Base-by-base conservation (phyloP, 208 protist species). In the Crithidia expoeki region DNA sequence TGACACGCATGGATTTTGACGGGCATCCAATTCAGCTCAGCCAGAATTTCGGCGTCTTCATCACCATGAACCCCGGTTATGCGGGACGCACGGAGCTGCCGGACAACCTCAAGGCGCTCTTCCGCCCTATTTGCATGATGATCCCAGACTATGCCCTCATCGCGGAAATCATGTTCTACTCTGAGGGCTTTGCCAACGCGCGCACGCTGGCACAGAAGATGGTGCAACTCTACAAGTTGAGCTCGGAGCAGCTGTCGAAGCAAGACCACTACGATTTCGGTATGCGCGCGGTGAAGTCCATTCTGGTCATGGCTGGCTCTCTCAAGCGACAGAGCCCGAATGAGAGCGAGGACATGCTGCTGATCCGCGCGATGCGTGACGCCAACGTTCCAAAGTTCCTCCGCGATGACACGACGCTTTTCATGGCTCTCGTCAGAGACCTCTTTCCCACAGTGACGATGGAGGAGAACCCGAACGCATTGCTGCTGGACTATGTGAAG, bases 21-120 rank as follows among this genome's bases (percentile, higher is more conserved):
- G 98, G 97, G 27, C 89, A 96, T 61, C 83, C 86, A 27, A 98
- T 98, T 57, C 83, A 79, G 27, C 80, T 98, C 27, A 95, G 93
- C 79, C 88, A 74, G 44, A 96, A 98, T 72, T 97, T 98, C 78
- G 95, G 96, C 73, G 95, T 99, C 34, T 99, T 98, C 74, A 97
- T 99, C 76, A 99, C 97, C 21, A 99, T 99, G 98, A 99, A 99
- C 72, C 98, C 98, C 42, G 98, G 97, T 53, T 99, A 99, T 83
- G 96, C 98, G 17, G 98, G 98, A 9, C 93, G 98, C 74, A 98
- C 94, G 16, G 96, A 98, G 73, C 91, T 99, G 46, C 98, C 98
- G 3, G 98, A 99, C 74, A 99, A 99, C 80, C 72, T 99, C 12
- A 99, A 99, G 82, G 93, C 94, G 40, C 80, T 99, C n/a, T 98